phyloP scores from a whole-genome alignment of 352 stramenopile genomes.

The Phytopythium mirpurense region DNA sequence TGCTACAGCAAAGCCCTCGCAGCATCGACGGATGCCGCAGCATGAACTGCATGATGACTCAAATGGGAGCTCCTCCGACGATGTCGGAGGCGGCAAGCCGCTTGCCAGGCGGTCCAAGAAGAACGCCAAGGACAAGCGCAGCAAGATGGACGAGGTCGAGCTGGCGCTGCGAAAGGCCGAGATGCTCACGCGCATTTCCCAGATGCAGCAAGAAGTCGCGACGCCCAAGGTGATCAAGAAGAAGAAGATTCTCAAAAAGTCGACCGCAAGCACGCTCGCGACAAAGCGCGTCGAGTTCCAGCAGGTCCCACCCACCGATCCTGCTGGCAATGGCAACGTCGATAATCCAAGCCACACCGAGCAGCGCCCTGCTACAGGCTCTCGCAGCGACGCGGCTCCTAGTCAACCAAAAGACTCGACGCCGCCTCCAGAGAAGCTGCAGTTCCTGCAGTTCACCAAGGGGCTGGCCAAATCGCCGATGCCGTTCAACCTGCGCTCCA shows the following conservation, averaged over 20 bases:
- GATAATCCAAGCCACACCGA: slow-evolving; percentile 1
- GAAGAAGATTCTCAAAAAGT: slow-evolving; percentile 32
- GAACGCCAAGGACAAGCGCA: slow-evolving; percentile 18
- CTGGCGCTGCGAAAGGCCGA: slow-evolving; percentile 42
- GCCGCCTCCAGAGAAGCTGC: slow-evolving; percentile 28
- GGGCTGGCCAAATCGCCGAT: slow-evolving; percentile 34
- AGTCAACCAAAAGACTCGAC: slow-evolving; percentile 8
- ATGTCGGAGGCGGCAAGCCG: not conserved
- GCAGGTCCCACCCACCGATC: slow-evolving; percentile 23
- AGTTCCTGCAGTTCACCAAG: slow-evolving; percentile 40
- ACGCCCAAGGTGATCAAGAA: slow-evolving; percentile 66
- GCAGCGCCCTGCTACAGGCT: not conserved
- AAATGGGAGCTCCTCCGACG: not conserved
- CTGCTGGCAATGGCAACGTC: not conserved
- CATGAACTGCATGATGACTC: not conserved
- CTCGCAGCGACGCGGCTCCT: not conserved
- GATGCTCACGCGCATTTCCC: slow-evolving; percentile 38
- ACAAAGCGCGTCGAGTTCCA: slow-evolving; percentile 46
- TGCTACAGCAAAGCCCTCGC: not conserved
- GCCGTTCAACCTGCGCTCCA: slow-evolving; percentile 12
- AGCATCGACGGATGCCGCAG: not conserved
- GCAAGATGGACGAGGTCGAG: slow-evolving; percentile 34
- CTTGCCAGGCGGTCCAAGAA: slow-evolving; percentile 13
- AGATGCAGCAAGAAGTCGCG: slow-evolving; percentile 49
- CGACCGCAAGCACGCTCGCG: slow-evolving; percentile 20